A percentile compares a stretch with the other conserved stretches of the same genome.
Evolutionary conservation across 23 red algal species (phyloP).

Genomic region (Gracilaria vermiculophylla): DNA sequence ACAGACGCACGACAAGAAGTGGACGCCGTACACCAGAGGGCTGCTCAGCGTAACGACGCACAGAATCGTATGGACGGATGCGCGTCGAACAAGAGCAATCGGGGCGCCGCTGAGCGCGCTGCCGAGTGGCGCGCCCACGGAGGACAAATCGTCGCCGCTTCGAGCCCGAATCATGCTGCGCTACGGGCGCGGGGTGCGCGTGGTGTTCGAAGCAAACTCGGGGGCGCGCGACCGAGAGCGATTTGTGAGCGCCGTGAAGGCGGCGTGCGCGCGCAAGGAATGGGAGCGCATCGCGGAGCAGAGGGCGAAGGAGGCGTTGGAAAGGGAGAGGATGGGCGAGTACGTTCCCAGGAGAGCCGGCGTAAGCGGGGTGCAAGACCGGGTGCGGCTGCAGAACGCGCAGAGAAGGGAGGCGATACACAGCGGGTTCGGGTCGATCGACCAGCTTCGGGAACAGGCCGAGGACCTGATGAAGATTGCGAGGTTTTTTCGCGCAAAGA

Average conservation of each 20-base stretch:
- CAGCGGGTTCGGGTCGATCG: slow-evolving; percentile 59
- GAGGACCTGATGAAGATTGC: slow-evolving; percentile 78
- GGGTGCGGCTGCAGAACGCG: slow-evolving; percentile 35
- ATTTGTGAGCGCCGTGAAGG: not conserved
- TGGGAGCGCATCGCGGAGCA: slow-evolving; percentile 39
- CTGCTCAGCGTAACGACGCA: slow-evolving; percentile 69
- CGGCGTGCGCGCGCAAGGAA: slow-evolving; percentile 25
- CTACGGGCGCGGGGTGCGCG: slow-evolving; percentile 32
- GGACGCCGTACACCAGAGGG: slow-evolving; percentile 19
- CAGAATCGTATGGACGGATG: slow-evolving; percentile 49
- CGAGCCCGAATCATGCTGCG: not conserved
- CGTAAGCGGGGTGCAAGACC: slow-evolving; percentile 41
- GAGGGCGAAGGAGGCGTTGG: slow-evolving; percentile 28
- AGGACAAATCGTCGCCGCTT: slow-evolving; percentile 36
- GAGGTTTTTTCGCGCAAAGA: slow-evolving; percentile 31
- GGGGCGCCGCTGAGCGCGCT: not conserved
- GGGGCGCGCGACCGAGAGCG: slow-evolving; percentile 8
- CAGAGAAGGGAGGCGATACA: slow-evolving; percentile 38
- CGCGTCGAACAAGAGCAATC: slow-evolving; percentile 8
- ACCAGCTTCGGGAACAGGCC: slow-evolving; percentile 58
- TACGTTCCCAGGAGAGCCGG: slow-evolving; percentile 49
- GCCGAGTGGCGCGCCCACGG: not conserved
- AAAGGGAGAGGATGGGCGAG: slow-evolving; percentile 22
- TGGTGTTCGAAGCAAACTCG: slow-evolving; percentile 18
- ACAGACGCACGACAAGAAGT: slow-evolving; percentile 47